These are phyloP conservation scores for Coemansia sp. DNA, from an alignment of 192 early-diverging fungal genomes.

Conservation along the genomic window DNA sequence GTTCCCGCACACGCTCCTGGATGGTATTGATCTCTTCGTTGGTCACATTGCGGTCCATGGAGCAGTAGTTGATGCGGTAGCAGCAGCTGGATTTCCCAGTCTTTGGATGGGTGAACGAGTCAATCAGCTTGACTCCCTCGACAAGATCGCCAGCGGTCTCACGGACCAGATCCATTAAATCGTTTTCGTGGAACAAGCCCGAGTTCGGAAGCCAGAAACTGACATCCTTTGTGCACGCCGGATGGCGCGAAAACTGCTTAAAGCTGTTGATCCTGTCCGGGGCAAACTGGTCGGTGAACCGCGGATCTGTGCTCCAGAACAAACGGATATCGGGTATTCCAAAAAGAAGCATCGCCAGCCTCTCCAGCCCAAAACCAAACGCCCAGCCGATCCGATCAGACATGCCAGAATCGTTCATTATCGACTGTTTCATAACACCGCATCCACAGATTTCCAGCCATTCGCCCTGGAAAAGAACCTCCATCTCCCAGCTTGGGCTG, in stretches of 20 bases:
- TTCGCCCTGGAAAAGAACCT: slow-evolving; percentile 86
- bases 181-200: slow-evolving; percentile 82
- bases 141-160: slow-evolving; percentile 90
- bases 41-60: slow-evolving; percentile 95
- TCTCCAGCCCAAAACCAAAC: slow-evolving; percentile 95
- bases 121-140: slow-evolving; percentile 86
- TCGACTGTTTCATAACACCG: slow-evolving; percentile 85
- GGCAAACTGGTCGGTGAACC: slow-evolving; percentile 85
- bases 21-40: slow-evolving; percentile 95
- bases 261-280: slow-evolving; percentile 71
- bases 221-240: slow-evolving; percentile 91
- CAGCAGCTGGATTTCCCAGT: slow-evolving; percentile 79
- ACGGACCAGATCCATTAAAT: slow-evolving; percentile 89
- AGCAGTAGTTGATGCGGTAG: slow-evolving; percentile 92
- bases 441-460: slow-evolving; percentile 95
- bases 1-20: slow-evolving; percentile 72
- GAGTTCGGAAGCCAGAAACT: slow-evolving; percentile 79
- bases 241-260: slow-evolving; percentile 84
- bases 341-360: slow-evolving; percentile 95
- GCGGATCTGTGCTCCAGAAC: slow-evolving; percentile 89
- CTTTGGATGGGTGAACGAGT: slow-evolving; percentile 87
- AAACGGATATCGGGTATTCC: slow-evolving; percentile 93
- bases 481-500: slow-evolving; percentile 95
- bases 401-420: slow-evolving; percentile 70
- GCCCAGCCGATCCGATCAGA: slow-evolving; percentile 91